Base-by-base conservation (phyloP, 805 yeast genomes). In the Komagataella ulmi region DNA sequence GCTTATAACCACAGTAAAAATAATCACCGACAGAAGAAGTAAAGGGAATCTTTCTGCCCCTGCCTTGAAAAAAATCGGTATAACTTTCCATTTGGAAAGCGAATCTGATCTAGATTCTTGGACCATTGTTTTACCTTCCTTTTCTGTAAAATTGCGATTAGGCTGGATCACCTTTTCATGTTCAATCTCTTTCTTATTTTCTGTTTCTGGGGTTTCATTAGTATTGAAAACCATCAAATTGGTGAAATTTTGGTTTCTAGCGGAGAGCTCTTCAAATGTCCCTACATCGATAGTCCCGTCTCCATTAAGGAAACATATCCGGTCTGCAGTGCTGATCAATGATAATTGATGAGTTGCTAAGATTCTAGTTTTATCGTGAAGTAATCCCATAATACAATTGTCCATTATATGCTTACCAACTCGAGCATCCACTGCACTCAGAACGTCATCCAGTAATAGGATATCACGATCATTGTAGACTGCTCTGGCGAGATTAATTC, bases 371-470 rank as follows among this genome's bases (percentile, higher is more conserved):
- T 73, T 76, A 17, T 65, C 64, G 48, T 66, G 65, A 54, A 85
- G 60, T 24, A 76, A 54, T 0, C 83, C 85, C 51, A 73, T 56
- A 43, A 85, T 63, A 64, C 91, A 85, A 44, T 77, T 71, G 44
- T 76, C 72, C 72, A 83, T 76, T 50, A 84, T 81, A 57, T 81
- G 86, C 52, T 75, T 77, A 19, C 89, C 90, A 44, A 85, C 91
- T 62, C 85, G 78, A 44, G 89, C 87, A 64, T 85, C 93, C 3
- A 85, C 91, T 4, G 95, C 91, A 67, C 86, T 79, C 53, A 85
- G 70, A 17, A 85, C 87, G 61, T 85, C 95, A 61, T 85, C 95
- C 52, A 85, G 63, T 49, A 85, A 63, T 45, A 82, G 75, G 21
- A 85, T 80, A 58, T 83, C 88, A 44, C 76, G 75, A 44, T 79